These are phyloP conservation scores for Paxillus ammoniavirescens DNA, from an alignment of 768 basidiomycete genomes.

Conservation along the genomic window DNA sequence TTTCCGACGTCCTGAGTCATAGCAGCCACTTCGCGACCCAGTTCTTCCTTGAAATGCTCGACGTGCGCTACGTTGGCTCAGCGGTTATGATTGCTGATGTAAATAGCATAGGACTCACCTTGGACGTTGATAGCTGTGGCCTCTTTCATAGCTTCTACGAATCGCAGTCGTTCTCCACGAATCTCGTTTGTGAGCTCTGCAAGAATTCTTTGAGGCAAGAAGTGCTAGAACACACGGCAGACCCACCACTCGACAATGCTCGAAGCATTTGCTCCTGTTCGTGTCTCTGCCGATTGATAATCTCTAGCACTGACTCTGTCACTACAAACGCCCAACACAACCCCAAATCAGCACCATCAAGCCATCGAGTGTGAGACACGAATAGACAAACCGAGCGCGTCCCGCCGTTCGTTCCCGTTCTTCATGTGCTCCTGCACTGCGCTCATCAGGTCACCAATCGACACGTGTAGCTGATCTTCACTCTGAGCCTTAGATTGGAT, in stretches of 20 bases:
- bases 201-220: not conserved
- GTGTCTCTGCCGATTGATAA: conserved; percentile 67
- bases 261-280: conserved; percentile 73
- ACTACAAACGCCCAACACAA: conserved; percentile 36
- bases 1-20: conserved; percentile 75
- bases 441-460: conserved; percentile 37
- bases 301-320: conserved; percentile 52
- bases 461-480: conserved; percentile 30
- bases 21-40: conserved; percentile 68
- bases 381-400: conserved; percentile 33
- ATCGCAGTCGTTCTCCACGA: conserved; percentile 78
- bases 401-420: conserved; percentile 39
- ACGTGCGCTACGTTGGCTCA: conserved; percentile 60
- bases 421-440: conserved; percentile 42
- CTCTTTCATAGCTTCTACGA: conserved; percentile 95
- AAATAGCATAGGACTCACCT: conserved; percentile 37
- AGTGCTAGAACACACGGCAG: not conserved
- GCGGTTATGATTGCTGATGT: not conserved
- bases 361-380: conserved; percentile 1
- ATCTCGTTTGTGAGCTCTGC: conserved; percentile 82
- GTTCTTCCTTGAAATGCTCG: conserved; percentile 82
- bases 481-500: conserved; percentile 31
- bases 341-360: conserved; percentile 4
- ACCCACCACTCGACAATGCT: conserved; percentile 60
- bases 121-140: conserved; percentile 87